Evolutionary conservation across 2,329 filamentous ascomycete genomes (phyloP).

Genomic region (Alternaria alternata): DNA sequence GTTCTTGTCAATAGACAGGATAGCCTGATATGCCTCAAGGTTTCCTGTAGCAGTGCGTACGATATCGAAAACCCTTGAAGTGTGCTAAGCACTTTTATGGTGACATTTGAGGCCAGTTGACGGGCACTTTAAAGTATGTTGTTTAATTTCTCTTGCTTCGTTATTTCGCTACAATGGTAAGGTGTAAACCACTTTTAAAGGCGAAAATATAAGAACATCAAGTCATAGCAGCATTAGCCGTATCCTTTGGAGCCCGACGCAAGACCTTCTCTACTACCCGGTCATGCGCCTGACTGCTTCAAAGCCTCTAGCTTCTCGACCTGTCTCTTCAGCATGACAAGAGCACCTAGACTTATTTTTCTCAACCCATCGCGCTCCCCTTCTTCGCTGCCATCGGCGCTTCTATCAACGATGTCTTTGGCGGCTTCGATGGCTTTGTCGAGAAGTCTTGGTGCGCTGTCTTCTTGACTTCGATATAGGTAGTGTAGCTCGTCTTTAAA

Average conservation of each 20-base stretch:
- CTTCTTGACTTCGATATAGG: slow-evolving; percentile 55
- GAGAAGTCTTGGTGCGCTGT: slow-evolving; percentile 52
- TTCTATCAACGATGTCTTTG: slow-evolving; percentile 53
- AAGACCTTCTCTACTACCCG: too few relatives aligned
- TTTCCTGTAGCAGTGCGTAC: background rate
- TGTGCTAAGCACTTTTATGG: background rate
- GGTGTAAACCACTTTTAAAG: background rate
- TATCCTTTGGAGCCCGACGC: background rate
- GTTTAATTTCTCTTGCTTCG: background rate
- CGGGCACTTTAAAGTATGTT: background rate
- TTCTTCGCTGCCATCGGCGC: slow-evolving; percentile 38
- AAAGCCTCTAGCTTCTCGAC: slow-evolving; percentile 49
- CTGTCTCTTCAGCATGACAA: slow-evolving; percentile 53
- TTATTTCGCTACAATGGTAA: background rate
- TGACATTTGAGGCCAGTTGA: background rate
- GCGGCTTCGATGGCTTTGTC: slow-evolving; percentile 55
- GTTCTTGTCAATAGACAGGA: background rate
- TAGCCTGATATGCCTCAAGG: background rate
- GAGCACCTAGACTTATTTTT: slow-evolving; percentile 58
- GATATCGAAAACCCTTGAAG: background rate
- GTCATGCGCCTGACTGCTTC: background rate
- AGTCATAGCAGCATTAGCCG: background rate
- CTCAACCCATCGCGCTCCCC: slow-evolving; percentile 55
- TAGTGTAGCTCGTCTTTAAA: slow-evolving; percentile 62
- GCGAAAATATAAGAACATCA: background rate